These are phyloP conservation scores for Lotmaria passim DNA, from an alignment of 208 protist genomes.

Conservation along the genomic window DNA sequence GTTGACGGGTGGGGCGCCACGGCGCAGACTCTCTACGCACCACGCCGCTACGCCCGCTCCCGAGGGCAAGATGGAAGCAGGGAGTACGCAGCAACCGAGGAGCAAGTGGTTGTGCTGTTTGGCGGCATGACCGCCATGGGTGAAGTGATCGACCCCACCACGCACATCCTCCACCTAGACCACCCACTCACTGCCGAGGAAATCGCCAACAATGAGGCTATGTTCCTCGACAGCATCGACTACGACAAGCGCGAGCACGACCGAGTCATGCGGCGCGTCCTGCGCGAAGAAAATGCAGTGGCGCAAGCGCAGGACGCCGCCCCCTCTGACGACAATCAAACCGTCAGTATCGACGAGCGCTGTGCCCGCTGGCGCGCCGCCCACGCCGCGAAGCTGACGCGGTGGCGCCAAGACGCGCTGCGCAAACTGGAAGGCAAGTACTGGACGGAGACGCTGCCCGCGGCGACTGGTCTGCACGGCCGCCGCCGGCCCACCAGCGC, in stretches of 20 bases:
- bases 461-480: conserved; percentile 33
- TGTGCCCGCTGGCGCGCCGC: conserved; percentile 15
- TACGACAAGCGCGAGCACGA: conserved; percentile 20
- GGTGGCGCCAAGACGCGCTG: conserved; percentile 27
- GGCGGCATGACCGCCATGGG: conserved; percentile 55
- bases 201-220: conserved; percentile 11
- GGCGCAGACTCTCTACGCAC: conserved; percentile 49
- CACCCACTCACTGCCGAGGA: conserved; percentile 33
- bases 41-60: conserved; percentile 13
- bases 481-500: conserved; percentile 54
- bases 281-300: conserved; percentile 1
- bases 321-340: conserved; percentile 1
- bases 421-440: conserved; percentile 35
- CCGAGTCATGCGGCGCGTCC: conserved; percentile 9
- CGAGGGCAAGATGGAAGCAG: background rate
- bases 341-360: conserved; percentile 4
- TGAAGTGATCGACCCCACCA: conserved; percentile 35
- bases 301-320: background rate
- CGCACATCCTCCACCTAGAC: conserved; percentile 52
- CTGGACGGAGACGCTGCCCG: conserved; percentile 34
- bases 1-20: conserved; percentile 52
- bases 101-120: conserved; percentile 76
- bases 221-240: conserved; percentile 31
- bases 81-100: conserved; percentile 15
- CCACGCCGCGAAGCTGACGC: conserved; percentile 16